phyloP scores from a whole-genome alignment of 805 yeast species.

The Brettanomyces nanus region DNA sequence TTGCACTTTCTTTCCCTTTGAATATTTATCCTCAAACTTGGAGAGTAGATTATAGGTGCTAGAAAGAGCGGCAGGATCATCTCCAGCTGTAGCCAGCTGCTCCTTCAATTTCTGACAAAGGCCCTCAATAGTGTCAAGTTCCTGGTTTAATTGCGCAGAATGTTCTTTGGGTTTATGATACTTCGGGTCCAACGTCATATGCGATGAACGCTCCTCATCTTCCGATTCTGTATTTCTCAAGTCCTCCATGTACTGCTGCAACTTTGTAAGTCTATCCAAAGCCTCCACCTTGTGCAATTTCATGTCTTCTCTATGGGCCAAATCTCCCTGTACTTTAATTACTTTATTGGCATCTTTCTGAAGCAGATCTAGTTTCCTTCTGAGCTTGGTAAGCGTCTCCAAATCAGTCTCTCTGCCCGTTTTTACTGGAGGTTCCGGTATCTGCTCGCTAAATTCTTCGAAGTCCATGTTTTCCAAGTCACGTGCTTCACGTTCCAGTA shows the following conservation, averaged over 20 bases:
- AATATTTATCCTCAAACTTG: conserved; percentile 22
- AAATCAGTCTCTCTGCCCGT: conserved; percentile 38
- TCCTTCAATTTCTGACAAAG: conserved; percentile 20
- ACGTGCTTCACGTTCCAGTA: conserved; percentile 72
- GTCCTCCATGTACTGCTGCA: conserved; percentile 38
- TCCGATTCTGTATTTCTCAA: conserved; percentile 15
- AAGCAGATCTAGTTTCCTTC: conserved; percentile 49
- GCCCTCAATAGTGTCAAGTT: conserved; percentile 19
- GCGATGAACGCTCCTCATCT: background rate
- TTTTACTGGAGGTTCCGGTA: conserved; percentile 7
- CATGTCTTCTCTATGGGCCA: conserved; percentile 44
- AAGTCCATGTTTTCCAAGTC: conserved; percentile 83
- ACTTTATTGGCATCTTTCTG: conserved; percentile 74
- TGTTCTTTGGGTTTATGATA: conserved; percentile 10
- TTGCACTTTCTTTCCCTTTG: conserved; percentile 21
- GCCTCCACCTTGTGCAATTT: conserved; percentile 57
- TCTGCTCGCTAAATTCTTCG: conserved; percentile 33
- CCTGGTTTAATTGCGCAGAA: conserved; percentile 14
- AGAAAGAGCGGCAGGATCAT: conserved; percentile 10
- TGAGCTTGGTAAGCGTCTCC: conserved; percentile 44
- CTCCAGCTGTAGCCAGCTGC: conserved; percentile 9
- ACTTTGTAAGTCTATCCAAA: conserved; percentile 59
- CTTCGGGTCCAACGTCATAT: conserved; percentile 24
- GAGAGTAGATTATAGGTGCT: conserved; percentile 2
- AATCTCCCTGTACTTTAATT: conserved; percentile 49